Percentiles rank a stretch among this genome's conserved stretches.
Evolutionary conservation across 2,329 filamentous ascomycete species (phyloP).

Genomic region (Thielaviopsis punctulata): DNA sequence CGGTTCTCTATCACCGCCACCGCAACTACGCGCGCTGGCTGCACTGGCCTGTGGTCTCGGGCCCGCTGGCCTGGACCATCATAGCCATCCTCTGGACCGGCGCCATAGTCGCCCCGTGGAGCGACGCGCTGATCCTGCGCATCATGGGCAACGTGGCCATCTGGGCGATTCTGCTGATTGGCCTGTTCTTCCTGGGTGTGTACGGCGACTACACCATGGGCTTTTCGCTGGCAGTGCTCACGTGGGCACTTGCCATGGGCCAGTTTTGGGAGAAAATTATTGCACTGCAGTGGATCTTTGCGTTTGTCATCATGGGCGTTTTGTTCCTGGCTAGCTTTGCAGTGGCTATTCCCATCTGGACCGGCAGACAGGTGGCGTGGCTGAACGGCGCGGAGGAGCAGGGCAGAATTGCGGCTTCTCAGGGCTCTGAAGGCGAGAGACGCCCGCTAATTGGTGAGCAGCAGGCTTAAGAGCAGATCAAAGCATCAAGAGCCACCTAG

Average conservation of each 20-base stretch:
- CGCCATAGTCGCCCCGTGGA: conserved; percentile 59
- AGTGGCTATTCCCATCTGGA: conserved; percentile 46
- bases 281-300: conserved; percentile 84
- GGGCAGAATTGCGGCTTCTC: conserved; percentile 19
- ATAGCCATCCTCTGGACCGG: conserved; percentile 81
- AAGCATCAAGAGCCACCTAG: not conserved
- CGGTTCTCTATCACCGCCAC: conserved; percentile 65
- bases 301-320: conserved; percentile 62
- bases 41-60: conserved; percentile 57
- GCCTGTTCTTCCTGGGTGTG: conserved; percentile 53
- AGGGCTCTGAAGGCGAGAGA: conserved; percentile 35
- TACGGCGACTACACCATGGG: conserved; percentile 69
- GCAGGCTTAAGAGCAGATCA: not conserved
- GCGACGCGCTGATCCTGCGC: conserved; percentile 47
- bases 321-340: conserved; percentile 52
- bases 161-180: conserved; percentile 66
- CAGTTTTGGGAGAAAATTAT: conserved; percentile 59
- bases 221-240: conserved; percentile 56
- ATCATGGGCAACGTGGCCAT: conserved; percentile 78
- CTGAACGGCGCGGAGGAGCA: conserved; percentile 19
- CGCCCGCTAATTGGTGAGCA: conserved; percentile 42
- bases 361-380: conserved; percentile 36
- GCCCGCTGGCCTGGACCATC: conserved; percentile 69
- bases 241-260: conserved; percentile 57
- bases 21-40: conserved; percentile 48